These are phyloP conservation scores for Macadamia integrifolia DNA, from an alignment of 164 flowering plant genomes.

Conservation along the genomic window DNA sequence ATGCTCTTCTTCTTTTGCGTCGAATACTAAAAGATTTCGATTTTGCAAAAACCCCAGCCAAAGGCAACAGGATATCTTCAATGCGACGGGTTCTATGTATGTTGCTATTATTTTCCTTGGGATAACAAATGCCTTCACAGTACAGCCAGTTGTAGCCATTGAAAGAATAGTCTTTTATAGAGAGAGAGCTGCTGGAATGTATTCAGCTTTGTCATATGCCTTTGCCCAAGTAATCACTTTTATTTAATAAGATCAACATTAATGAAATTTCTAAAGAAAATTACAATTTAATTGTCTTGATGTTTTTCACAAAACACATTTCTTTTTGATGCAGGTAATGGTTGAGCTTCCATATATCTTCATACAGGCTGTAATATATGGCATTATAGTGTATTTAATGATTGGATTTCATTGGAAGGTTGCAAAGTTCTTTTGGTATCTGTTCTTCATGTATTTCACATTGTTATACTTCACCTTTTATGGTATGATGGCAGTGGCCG, in stretches of 20 bases:
- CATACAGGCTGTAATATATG: constrained; percentile 29
- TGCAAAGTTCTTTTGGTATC: constrained; percentile 46
- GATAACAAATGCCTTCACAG: constrained; percentile 22
- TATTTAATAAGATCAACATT: not conserved
- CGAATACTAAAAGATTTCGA: not conserved
- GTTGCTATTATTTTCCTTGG: constrained; percentile 30
- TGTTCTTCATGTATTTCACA: constrained; percentile 46
- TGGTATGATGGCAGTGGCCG: constrained; percentile 54
- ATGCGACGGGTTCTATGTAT: constrained; percentile 30
- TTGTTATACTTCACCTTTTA: constrained; percentile 48
- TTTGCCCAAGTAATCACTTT: constrained; percentile 26
- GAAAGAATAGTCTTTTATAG: constrained; percentile 39
- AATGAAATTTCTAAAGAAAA: not conserved
- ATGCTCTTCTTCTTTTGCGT: not conserved
- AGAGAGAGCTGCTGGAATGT: constrained; percentile 47
- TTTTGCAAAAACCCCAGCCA: constrained; percentile 14
- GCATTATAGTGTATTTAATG: constrained; percentile 46
- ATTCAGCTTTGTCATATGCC: constrained; percentile 37
- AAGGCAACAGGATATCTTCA: constrained; percentile 23
- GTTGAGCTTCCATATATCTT: constrained; percentile 43
- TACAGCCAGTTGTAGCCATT: constrained; percentile 36
- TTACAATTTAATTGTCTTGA: not conserved
- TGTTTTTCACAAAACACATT: not conserved
- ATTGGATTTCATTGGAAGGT: constrained; percentile 50
- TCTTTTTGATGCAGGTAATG: constrained; percentile 16